Conservation (phyloP, 306 rosid species). For the Quercus glauca region DNA sequence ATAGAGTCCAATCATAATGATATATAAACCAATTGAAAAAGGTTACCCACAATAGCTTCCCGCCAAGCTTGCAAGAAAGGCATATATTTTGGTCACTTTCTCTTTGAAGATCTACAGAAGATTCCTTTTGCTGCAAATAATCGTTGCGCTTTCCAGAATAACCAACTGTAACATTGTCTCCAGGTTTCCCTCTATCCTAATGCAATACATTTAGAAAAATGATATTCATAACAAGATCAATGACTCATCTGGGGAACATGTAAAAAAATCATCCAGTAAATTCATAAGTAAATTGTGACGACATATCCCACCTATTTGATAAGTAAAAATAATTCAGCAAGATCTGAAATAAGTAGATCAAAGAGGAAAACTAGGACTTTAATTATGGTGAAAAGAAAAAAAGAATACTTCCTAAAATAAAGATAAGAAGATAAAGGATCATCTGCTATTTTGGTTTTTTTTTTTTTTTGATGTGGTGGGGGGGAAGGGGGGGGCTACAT, state of each 20-base stretch:
- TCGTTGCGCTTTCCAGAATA: conserved; percentile 21
- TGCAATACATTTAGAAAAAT: conserved; percentile 33
- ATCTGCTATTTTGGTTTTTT: too few relatives aligned
- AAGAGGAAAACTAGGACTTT: not conserved
- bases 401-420: not conserved
- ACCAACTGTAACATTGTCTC: conserved; percentile 20
- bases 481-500: too few relatives aligned
- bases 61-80: conserved; percentile 55
- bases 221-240: conserved; percentile 15
- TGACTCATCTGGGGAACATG: conserved; percentile 2
- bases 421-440: not conserved
- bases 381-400: not conserved
- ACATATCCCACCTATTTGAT: not conserved
- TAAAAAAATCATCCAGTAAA: not conserved
- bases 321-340: not conserved
- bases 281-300: not conserved
- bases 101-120: conserved; percentile 23
- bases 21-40: conserved; percentile 23
- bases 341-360: not conserved
- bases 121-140: conserved; percentile 40
- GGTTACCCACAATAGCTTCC: conserved; percentile 73
- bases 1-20: conserved; percentile 20
- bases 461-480: too few relatives aligned
- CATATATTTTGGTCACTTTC: conserved; percentile 42
- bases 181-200: conserved; percentile 51